Evolutionary conservation across 2,329 filamentous ascomycete genomes (phyloP).

Genomic region (Basipetospora sp.): DNA sequence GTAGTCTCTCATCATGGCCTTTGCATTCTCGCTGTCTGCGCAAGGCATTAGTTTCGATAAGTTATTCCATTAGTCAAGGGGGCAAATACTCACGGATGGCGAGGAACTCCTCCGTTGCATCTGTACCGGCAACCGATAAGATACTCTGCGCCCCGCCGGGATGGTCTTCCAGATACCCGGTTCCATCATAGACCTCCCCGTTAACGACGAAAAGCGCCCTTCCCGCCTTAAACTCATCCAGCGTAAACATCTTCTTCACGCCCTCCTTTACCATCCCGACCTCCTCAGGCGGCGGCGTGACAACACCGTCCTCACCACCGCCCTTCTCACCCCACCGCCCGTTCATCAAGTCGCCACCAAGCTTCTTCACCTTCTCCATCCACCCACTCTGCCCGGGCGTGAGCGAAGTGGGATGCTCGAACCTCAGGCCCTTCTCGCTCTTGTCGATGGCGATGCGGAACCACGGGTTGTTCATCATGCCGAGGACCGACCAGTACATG

Average conservation of each 20-base stretch:
- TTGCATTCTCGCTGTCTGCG: conserved; percentile 67
- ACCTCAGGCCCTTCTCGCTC: conserved; percentile 48
- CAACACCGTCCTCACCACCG: background rate
- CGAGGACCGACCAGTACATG: conserved; percentile 90
- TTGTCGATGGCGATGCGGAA: conserved; percentile 65
- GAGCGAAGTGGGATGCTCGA: conserved; percentile 74
- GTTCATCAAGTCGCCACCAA: conserved; percentile 64
- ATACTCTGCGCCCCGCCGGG: conserved; percentile 81
- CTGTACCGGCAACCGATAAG: conserved; percentile 63
- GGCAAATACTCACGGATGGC: conserved; percentile 43
- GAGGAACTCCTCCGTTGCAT: conserved; percentile 78
- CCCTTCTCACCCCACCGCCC: conserved; percentile 67
- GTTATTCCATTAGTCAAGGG: background rate
- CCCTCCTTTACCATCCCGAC: conserved; percentile 64
- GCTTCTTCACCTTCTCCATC: conserved; percentile 84
- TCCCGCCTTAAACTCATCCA: conserved; percentile 59
- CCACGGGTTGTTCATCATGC: conserved; percentile 98
- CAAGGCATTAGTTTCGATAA: no score
- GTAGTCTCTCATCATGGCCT: conserved; percentile 73
- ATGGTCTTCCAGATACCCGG: conserved; percentile 63
- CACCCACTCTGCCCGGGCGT: conserved; percentile 55
- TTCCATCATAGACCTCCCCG: conserved; percentile 80
- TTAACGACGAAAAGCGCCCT: conserved; percentile 57
- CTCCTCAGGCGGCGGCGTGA: conserved; percentile 34
- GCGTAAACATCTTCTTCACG: conserved; percentile 46